Evolutionary conservation across 805 yeast genomes (phyloP).

Genomic region (Candida verbasci): DNA sequence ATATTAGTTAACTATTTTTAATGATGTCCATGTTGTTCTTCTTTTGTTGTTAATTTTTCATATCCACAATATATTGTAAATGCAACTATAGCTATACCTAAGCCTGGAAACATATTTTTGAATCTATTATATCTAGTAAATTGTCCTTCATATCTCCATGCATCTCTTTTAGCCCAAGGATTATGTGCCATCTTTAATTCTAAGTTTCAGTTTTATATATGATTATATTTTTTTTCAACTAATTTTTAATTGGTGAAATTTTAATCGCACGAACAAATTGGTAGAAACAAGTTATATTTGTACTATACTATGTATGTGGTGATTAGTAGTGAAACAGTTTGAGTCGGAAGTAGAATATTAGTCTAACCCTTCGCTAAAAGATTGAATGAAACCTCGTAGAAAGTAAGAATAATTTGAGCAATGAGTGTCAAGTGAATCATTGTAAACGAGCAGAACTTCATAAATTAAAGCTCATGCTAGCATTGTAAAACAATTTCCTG

Average conservation of each 20-base stretch:
- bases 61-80: constrained; percentile 61
- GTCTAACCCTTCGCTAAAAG: too few relatives aligned
- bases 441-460: too few relatives aligned
- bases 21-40: constrained; percentile 25
- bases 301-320: too few relatives aligned
- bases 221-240: background rate
- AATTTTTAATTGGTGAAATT: constrained; percentile 5
- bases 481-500: too few relatives aligned
- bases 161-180: constrained; percentile 67
- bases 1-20: constrained; percentile 13
- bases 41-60: constrained; percentile 48
- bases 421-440: too few relatives aligned
- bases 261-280: background rate
- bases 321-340: too few relatives aligned
- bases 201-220: background rate
- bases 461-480: too few relatives aligned
- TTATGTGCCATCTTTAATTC: constrained; percentile 17
- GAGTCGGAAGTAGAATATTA: too few relatives aligned
- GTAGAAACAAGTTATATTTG: too few relatives aligned
- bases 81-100: constrained; percentile 73
- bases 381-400: too few relatives aligned
- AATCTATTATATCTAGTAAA: constrained; percentile 68
- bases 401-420: too few relatives aligned
- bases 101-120: constrained; percentile 73
- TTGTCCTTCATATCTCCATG: constrained; percentile 86